phyloP scores from a whole-genome alignment of 768 basidiomycete genomes.

The Phanerodontia chrysosporium region DNA sequence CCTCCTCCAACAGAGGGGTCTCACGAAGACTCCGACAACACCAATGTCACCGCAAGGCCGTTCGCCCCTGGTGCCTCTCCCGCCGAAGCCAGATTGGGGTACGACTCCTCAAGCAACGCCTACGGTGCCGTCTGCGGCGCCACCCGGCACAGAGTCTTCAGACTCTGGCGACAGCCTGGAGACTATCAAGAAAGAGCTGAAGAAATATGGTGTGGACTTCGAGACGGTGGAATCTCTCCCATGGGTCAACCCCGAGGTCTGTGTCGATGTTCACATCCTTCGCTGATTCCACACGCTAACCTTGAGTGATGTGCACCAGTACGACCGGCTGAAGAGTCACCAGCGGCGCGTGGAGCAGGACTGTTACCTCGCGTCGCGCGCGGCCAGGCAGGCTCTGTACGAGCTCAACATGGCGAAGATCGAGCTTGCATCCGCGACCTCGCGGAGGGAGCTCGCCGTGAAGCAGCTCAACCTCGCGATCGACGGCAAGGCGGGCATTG shows the following conservation, averaged over 20 bases:
- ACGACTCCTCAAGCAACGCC: background rate
- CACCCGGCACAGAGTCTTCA: background rate
- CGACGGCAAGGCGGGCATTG: constrained; percentile 58
- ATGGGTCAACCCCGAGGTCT: background rate
- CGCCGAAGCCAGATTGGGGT: constrained; percentile 14
- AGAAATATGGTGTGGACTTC: no score
- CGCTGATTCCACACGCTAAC: background rate
- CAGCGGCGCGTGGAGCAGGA: constrained; percentile 3
- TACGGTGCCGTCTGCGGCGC: background rate
- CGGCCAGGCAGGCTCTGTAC: constrained; percentile 40
- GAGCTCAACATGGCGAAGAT: constrained; percentile 58
- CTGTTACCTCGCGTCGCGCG: constrained; percentile 6
- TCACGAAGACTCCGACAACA: constrained; percentile 9
- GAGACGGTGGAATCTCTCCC: background rate
- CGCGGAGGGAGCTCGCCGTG: constrained; percentile 54
- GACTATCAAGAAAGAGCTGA: background rate
- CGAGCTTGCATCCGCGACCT: constrained; percentile 57
- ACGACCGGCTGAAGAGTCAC: background rate
- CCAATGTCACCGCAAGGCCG: constrained; percentile 15
- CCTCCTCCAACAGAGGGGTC: constrained; percentile 7
- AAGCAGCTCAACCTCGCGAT: constrained; percentile 59
- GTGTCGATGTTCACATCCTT: background rate
- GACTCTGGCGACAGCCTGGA: background rate
- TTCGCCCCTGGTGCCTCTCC: constrained; percentile 9
- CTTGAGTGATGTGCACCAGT: no score